Evolutionary conservation across 2,329 filamentous ascomycete species (phyloP).

Genomic region (Knufia petricola): DNA sequence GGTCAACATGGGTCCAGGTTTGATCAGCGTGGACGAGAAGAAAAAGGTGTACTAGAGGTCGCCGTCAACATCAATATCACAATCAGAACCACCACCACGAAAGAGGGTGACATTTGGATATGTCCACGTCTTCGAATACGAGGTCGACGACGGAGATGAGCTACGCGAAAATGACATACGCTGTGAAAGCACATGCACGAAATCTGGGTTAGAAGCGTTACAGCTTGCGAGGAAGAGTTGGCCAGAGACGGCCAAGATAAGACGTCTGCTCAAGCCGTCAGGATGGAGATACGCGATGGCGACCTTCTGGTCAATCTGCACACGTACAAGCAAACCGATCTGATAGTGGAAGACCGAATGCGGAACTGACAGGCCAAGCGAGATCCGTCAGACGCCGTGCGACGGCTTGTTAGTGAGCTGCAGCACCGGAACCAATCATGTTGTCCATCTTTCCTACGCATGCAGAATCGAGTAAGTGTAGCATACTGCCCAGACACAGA

Average conservation of each 20-base stretch:
- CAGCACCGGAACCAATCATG: constrained; percentile 6
- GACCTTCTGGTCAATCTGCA: no score
- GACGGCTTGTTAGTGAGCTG: constrained; percentile 2
- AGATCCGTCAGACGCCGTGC: neutral
- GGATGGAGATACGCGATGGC: no score
- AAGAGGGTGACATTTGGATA: neutral
- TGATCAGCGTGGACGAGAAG: constrained; percentile 99
- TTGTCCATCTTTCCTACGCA: neutral
- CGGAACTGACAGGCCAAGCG: neutral
- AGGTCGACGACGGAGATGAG: neutral
- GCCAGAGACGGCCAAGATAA: neutral
- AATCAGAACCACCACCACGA: neutral
- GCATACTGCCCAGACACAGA: neutral
- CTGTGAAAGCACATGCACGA: neutral
- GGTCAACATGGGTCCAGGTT: constrained; percentile 96
- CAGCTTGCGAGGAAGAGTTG: no score
- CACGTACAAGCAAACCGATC: no score
- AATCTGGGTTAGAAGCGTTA: neutral
- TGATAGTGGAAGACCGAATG: neutral
- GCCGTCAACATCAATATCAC: neutral
- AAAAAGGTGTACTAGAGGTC: constrained; percentile 91
- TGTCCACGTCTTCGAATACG: neutral
- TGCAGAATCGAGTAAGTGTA: constrained; percentile 10
- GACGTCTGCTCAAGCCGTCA: neutral
- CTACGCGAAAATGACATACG: neutral